phyloP scores from a whole-genome alignment of 2,329 filamentous ascomycete species.

The Aspergillaceae sp. region DNA sequence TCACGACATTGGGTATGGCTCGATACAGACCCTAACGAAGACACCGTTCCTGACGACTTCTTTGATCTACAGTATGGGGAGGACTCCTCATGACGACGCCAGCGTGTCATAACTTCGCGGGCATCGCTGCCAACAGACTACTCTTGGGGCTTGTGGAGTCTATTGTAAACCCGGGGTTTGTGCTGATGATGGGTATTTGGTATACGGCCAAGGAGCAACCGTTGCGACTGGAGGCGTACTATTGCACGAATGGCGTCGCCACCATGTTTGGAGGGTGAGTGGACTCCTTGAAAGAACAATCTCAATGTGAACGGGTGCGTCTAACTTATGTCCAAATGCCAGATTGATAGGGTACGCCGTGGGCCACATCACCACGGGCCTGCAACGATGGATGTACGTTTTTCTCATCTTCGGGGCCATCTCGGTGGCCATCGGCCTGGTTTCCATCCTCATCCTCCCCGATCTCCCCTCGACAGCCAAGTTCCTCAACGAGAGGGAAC shows the following conservation, averaged over 20 bases:
- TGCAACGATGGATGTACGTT: conserved; percentile 49
- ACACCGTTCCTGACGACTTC: neutral
- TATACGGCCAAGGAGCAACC: conserved; percentile 43
- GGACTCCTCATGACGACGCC: conserved; percentile 38
- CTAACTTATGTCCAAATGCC: neutral
- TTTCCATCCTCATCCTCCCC: conserved; percentile 32
- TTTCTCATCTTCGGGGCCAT: conserved; percentile 47
- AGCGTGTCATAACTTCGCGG: conserved; percentile 36
- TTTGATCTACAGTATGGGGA: conserved; percentile 30
- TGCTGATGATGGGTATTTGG: conserved; percentile 46
- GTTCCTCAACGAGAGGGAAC: conserved; percentile 34
- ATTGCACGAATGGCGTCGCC: conserved; percentile 52
- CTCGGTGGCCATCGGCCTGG: conserved; percentile 29
- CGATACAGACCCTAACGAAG: no score
- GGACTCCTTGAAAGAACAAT: neutral
- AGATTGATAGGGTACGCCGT: conserved; percentile 49
- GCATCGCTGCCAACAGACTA: conserved; percentile 38
- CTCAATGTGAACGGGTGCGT: neutral
- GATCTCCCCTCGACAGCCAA: conserved; percentile 39
- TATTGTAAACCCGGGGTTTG: conserved; percentile 42
- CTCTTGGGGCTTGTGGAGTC: conserved; percentile 43
- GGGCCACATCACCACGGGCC: conserved; percentile 48
- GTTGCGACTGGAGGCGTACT: conserved; percentile 47
- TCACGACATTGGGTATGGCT: conserved; percentile 27
- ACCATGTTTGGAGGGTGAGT: conserved; percentile 51